Evolutionary conservation across 305 asterid genomes (phyloP).

Genomic region (Rubia tinctorum): DNA sequence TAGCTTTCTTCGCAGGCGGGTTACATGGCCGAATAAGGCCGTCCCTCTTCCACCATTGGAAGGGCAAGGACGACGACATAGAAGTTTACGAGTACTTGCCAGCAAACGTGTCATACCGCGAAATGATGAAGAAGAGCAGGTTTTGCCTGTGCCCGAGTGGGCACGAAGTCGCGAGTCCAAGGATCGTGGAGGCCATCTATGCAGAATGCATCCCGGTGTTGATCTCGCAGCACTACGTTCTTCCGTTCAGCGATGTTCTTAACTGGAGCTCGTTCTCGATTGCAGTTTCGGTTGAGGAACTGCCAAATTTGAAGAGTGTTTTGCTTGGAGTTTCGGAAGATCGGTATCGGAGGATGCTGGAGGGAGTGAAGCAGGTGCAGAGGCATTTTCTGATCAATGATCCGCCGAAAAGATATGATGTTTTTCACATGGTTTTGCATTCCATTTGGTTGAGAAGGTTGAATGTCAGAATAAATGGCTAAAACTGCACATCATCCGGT

Average conservation of each 20-base stretch:
- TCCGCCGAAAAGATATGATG: slow-evolving; percentile 53
- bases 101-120: slow-evolving; percentile 28
- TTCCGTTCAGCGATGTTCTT: slow-evolving; percentile 67
- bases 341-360: slow-evolving; percentile 42
- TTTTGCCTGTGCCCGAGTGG: slow-evolving; percentile 75
- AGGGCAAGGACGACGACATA: slow-evolving; percentile 40
- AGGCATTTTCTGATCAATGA: slow-evolving; percentile 60
- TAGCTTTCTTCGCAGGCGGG: slow-evolving; percentile 63
- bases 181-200: slow-evolving; percentile 65
- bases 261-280: slow-evolving; percentile 53
- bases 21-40: slow-evolving; percentile 50
- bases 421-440: slow-evolving; percentile 69
- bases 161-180: slow-evolving; percentile 66
- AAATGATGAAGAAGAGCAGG: slow-evolving; percentile 43
- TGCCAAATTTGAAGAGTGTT: slow-evolving; percentile 46
- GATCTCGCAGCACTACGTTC: slow-evolving; percentile 48
- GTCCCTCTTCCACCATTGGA: slow-evolving; percentile 42
- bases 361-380: slow-evolving; percentile 51
- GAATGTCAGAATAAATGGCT: slow-evolving; percentile 2
- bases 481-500: neutral
- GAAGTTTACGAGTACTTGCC: slow-evolving; percentile 45
- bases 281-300: slow-evolving; percentile 35
- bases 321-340: slow-evolving; percentile 46
- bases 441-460: slow-evolving; percentile 74
- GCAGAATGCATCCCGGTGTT: slow-evolving; percentile 62